phyloP scores from a whole-genome alignment of 2,329 filamentous ascomycete genomes.

The Fusarium luffae region DNA sequence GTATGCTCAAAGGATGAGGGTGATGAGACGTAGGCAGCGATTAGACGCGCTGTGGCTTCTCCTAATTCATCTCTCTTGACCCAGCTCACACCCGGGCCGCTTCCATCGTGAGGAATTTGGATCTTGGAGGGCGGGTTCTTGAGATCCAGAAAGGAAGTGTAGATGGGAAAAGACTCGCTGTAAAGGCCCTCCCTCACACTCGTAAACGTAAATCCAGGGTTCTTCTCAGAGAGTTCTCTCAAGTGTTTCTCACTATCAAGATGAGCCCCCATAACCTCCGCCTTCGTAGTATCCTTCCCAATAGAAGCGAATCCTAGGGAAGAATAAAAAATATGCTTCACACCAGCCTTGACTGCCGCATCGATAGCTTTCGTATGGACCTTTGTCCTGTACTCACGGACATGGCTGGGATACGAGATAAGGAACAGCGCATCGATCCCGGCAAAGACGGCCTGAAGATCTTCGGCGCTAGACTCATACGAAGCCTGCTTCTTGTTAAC shows the following conservation, averaged over 20 bases:
- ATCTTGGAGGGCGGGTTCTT: not conserved
- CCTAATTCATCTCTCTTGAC: conserved; percentile 37
- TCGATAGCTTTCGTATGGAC: conserved; percentile 21
- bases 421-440: conserved; percentile 17
- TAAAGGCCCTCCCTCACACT: conserved; percentile 35
- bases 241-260: conserved; percentile 28
- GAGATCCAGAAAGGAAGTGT: conserved; percentile 29
- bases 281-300: not conserved
- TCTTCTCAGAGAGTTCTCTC: not conserved
- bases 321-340: conserved; percentile 32
- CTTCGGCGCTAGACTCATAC: conserved; percentile 14
- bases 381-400: conserved; percentile 22
- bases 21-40: conserved; percentile 10
- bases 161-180: conserved; percentile 35
- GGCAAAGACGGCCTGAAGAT: conserved; percentile 2
- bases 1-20: not conserved
- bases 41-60: conserved; percentile 25
- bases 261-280: conserved; percentile 34
- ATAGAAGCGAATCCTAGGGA: conserved; percentile 20
- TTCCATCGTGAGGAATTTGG: conserved; percentile 26
- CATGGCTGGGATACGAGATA: conserved; percentile 37
- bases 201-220: conserved; percentile 11
- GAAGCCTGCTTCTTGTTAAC: conserved; percentile 12
- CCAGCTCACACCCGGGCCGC: conserved; percentile 25
- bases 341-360: conserved; percentile 20